Percentiles rank a stretch among this genome's conserved stretches.
Conservation (phyloP, 1,284 basidiomycete genomes). For the Apiotrichum brassicae region DNA sequence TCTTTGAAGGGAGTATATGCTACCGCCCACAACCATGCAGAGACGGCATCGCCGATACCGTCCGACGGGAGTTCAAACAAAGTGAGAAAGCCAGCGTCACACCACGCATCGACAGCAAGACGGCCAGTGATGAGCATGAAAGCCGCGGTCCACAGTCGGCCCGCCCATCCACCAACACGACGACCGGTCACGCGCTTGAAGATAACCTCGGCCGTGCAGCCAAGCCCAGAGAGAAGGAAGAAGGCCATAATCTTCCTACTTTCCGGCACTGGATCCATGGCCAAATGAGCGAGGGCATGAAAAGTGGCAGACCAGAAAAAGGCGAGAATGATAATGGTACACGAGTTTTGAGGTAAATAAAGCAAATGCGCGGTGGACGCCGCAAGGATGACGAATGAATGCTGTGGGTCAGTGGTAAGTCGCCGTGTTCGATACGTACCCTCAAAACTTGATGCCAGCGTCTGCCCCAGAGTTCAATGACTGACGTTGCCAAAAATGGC, state of each 20-base stretch:
- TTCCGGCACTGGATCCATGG: conserved; percentile 31
- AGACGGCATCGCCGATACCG: not conserved
- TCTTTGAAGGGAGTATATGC: too few relatives aligned
- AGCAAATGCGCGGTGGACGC: conserved; percentile 20
- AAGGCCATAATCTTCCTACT: conserved; percentile 21
- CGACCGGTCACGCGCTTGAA: conserved; percentile 33
- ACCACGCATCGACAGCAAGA: conserved; percentile 24
- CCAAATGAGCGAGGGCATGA: conserved; percentile 34
- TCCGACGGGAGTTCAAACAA: not conserved
- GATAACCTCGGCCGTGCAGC: conserved; percentile 27
- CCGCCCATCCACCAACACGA: conserved; percentile 29
- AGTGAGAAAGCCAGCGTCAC: conserved; percentile 15
- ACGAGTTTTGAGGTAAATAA: conserved; percentile 17
- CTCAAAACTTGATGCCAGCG: conserved; percentile 38
- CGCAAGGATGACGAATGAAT: conserved; percentile 32
- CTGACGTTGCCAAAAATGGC: conserved; percentile 30
- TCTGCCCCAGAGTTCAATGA: conserved; percentile 40
- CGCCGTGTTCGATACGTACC: not conserved
- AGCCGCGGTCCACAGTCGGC: conserved; percentile 35
- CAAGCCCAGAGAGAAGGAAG: conserved; percentile 34
- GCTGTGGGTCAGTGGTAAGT: conserved; percentile 14
- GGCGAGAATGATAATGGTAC: conserved; percentile 22
- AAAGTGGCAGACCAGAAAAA: conserved; percentile 34
- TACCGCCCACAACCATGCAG: not conserved
- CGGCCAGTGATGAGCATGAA: conserved; percentile 23